phyloP scores from a whole-genome alignment of 176 grass and related monocot genomes.

The Alloteropsis semialata region DNA sequence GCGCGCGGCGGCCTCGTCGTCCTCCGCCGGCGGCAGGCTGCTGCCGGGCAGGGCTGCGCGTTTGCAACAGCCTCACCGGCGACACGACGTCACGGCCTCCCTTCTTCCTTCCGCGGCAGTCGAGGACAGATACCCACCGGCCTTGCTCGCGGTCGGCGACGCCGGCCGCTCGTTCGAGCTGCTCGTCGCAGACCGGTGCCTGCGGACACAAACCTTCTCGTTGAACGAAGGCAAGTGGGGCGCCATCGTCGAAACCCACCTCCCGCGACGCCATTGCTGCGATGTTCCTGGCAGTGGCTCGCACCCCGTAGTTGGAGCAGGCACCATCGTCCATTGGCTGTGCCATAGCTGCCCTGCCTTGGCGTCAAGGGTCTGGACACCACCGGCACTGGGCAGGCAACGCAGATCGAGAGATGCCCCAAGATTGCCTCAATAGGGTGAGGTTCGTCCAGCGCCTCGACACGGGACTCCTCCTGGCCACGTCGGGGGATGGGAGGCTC shows the following conservation, averaged over 20 bases:
- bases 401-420: neutral
- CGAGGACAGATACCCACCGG: neutral
- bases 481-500: neutral
- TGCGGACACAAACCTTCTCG: neutral
- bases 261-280: neutral
- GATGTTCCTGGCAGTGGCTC: neutral
- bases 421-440: neutral
- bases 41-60: neutral
- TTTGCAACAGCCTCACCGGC: slow-evolving; percentile 18
- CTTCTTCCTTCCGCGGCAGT: neutral
- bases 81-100: neutral
- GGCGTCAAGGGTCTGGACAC: neutral
- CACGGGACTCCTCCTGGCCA: neutral
- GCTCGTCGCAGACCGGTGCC: neutral
- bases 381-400: neutral
- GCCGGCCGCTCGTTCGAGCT: slow-evolving; percentile 5
- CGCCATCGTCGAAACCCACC: neutral
- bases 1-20: neutral
- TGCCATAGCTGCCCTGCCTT: neutral
- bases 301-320: neutral
- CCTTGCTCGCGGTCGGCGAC: neutral
- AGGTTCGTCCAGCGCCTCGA: neutral
- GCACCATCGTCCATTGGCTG: neutral
- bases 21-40: neutral
- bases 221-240: neutral